phyloP scores from a whole-genome alignment of 768 basidiomycete species.

The Leucosporidium yakuticum region DNA sequence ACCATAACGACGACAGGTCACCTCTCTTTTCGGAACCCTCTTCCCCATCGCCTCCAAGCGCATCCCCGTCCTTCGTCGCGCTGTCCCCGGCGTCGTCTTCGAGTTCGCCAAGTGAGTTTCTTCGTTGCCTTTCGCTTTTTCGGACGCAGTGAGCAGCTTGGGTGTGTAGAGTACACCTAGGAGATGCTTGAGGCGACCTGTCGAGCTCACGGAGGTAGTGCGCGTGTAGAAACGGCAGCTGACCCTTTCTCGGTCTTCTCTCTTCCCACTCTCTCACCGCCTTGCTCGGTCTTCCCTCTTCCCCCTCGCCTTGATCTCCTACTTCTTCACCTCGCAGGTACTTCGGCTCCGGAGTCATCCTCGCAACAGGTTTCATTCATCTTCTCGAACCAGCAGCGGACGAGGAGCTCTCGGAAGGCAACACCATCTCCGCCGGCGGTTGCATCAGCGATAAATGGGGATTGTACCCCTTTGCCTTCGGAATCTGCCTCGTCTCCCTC shows the following conservation, averaged over 20 bases:
- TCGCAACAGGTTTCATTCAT: constrained; percentile 39
- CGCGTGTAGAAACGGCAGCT: neutral
- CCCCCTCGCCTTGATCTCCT: neutral
- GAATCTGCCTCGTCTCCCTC: constrained; percentile 38
- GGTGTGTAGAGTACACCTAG: no score
- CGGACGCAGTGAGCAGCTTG: no score
- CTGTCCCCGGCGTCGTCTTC: constrained; percentile 35
- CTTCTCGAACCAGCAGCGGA: constrained; percentile 35
- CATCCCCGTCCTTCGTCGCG: constrained; percentile 16
- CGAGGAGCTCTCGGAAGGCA: constrained; percentile 26
- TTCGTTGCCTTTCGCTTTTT: neutral
- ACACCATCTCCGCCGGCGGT: constrained; percentile 25
- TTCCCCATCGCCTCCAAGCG: constrained; percentile 39
- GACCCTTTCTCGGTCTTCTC: neutral
- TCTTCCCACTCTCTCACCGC: no score
- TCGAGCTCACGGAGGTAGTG: no score
- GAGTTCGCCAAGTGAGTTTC: constrained; percentile 38
- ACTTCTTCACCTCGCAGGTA: constrained; percentile 5
- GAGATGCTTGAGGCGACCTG: no score
- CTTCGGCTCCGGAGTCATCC: constrained; percentile 36
- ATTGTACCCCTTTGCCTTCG: constrained; percentile 20
- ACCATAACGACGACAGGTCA: constrained; percentile 11
- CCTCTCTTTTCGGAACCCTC: constrained; percentile 36
- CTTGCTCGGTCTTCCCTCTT: neutral
- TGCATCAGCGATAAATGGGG: constrained; percentile 39